Conservation (phyloP, 2,329 filamentous ascomycete species). For the Dothistroma septosporum region DNA sequence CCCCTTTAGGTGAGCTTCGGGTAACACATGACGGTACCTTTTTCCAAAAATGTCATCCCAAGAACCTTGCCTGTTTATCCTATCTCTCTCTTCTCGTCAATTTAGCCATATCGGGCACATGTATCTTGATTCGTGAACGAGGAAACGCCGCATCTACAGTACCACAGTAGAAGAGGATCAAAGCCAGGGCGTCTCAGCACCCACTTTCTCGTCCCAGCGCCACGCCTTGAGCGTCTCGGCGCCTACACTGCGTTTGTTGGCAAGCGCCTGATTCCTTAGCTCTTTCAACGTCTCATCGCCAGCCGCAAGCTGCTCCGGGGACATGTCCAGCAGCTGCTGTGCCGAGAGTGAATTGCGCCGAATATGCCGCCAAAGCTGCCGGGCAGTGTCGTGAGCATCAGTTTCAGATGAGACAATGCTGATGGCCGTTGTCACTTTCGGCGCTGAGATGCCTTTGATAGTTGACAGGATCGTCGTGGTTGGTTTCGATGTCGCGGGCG, state of each 20-base stretch:
- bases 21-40: not conserved
- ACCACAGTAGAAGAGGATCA: slow-evolving; percentile 10
- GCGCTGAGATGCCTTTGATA: slow-evolving; percentile 10
- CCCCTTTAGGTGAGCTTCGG: not conserved
- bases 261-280: slow-evolving; percentile 34
- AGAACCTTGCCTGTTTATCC: not conserved
- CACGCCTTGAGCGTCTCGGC: slow-evolving; percentile 39
- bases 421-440: slow-evolving; percentile 12
- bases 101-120: not conserved
- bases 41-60: not conserved
- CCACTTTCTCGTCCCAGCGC: slow-evolving; percentile 28
- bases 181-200: slow-evolving; percentile 27
- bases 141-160: not conserved
- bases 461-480: slow-evolving; percentile 10
- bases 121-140: not conserved
- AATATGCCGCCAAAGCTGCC: slow-evolving; percentile 39
- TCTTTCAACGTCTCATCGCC: slow-evolving; percentile 27
- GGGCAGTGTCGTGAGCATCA: slow-evolving; percentile 29
- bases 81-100: not conserved
- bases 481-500: slow-evolving; percentile 19
- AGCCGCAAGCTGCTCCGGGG: slow-evolving; percentile 24
- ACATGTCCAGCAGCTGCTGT: slow-evolving; percentile 23
- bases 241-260: slow-evolving; percentile 41
- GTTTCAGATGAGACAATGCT: slow-evolving; percentile 1
- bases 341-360: slow-evolving; percentile 31